Percentiles rank a stretch among this genome's conserved stretches.
phyloP scores from a whole-genome alignment of 106 monocot species.

The Acanthochlamys bracteata region DNA sequence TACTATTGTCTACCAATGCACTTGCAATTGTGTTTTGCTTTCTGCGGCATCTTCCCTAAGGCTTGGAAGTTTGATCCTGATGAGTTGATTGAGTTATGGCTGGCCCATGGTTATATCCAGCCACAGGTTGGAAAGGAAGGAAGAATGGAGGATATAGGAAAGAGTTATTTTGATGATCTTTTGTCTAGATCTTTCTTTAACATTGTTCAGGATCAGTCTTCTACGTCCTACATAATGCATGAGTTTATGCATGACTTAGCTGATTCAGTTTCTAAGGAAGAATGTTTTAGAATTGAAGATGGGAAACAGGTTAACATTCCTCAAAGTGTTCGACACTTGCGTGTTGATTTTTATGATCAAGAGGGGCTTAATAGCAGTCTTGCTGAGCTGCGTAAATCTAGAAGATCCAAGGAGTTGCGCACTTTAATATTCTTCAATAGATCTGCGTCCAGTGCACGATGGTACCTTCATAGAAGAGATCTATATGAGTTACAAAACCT shows the following conservation, averaged over 20 bases:
- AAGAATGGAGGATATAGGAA: constrained; percentile 6
- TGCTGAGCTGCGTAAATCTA: background rate
- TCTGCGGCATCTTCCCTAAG: constrained; percentile 19
- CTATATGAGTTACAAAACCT: too few species aligned
- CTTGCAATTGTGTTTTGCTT: constrained; percentile 23
- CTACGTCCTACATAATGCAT: constrained; percentile 16
- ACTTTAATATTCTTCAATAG: background rate
- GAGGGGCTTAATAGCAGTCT: background rate
- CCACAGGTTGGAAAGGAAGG: background rate
- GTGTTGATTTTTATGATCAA: background rate
- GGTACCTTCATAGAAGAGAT: too few species aligned
- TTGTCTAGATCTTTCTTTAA: constrained; percentile 8
- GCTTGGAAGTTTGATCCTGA: background rate
- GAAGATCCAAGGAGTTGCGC: background rate
- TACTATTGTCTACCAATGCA: constrained; percentile 10
- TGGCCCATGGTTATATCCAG: constrained; percentile 18
- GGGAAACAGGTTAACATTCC: background rate
- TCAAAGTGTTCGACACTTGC: background rate
- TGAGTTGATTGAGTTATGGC: constrained; percentile 11
- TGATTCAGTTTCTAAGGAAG: constrained; percentile 5
- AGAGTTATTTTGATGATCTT: constrained; percentile 10
- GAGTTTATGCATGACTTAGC: constrained; percentile 26
- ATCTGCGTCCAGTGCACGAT: too few species aligned
- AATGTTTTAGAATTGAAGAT: background rate
- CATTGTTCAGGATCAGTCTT: background rate